These are phyloP conservation scores for Gastrolobium villosum DNA, from an alignment of 306 rosid genomes.

Conservation along the genomic window DNA sequence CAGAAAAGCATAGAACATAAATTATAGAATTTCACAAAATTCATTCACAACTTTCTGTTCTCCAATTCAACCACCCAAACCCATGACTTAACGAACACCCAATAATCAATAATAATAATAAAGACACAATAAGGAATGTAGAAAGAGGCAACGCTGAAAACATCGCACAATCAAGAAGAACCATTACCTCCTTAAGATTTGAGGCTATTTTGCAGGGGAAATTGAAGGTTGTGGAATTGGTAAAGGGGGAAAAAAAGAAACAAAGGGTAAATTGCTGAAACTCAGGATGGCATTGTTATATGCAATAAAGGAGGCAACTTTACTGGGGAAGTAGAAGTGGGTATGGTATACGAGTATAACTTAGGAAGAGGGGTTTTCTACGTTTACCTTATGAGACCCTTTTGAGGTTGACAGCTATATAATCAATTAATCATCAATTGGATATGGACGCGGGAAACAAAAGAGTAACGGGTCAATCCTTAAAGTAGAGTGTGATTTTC, in stretches of 20 bases:
- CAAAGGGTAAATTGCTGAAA: neutral
- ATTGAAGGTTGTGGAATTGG: neutral
- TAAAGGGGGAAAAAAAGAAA: neutral
- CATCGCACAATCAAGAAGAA: conserved; percentile 27
- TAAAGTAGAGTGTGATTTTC: neutral
- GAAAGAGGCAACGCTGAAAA: neutral
- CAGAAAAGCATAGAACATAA: conserved; percentile 37
- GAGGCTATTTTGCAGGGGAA: neutral
- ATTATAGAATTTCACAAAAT: conserved; percentile 24
- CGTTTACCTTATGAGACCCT: neutral
- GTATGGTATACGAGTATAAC: conserved; percentile 3
- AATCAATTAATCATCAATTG: neutral
- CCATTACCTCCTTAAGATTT: neutral
- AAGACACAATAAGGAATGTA: neutral
- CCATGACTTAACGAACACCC: conserved; percentile 34
- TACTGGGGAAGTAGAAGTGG: neutral
- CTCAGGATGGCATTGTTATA: conserved; percentile 9
- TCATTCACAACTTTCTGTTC: neutral
- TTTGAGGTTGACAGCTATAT: neutral
- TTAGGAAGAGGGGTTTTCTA: conserved; percentile 50
- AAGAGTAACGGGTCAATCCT: neutral
- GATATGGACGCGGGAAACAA: conserved; percentile 31
- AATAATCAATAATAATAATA: neutral
- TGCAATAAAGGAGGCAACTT: conserved; percentile 40
- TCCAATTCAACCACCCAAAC: conserved; percentile 30